These are phyloP conservation scores for Tetraselmis chui DNA, from an alignment of 139 green algal species.

Conservation along the genomic window DNA sequence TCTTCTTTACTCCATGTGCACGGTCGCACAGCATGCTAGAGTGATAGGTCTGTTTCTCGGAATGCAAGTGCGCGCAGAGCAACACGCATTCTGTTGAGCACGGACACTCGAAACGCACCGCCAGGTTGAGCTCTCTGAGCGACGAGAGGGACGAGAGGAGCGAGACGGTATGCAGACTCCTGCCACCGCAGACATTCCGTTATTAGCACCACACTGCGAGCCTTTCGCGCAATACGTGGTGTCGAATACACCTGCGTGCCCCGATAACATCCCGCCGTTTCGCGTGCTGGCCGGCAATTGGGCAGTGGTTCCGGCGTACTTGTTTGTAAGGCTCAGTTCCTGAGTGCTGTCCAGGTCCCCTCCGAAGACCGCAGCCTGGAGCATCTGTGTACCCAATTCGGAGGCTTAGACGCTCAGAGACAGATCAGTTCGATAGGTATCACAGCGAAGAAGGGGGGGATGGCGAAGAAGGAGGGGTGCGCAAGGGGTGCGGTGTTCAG, in stretches of 20 bases:
- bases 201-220: background rate
- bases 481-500: too few relatives aligned
- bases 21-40: too few relatives aligned
- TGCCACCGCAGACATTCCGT: background rate
- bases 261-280: background rate
- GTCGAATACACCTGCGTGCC: background rate
- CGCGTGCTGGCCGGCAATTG: too few relatives aligned
- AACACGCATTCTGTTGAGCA: background rate
- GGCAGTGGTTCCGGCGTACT: background rate
- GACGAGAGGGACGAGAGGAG: background rate
- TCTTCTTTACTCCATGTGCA: too few relatives aligned
- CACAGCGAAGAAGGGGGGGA: too few relatives aligned
- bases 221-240: background rate
- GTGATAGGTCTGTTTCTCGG: too few relatives aligned
- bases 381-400: background rate
- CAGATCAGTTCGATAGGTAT: too few relatives aligned
- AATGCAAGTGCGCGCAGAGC: background rate
- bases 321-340: background rate
- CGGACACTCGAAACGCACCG: background rate
- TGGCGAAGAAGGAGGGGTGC: too few relatives aligned
- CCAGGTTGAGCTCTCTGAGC: background rate
- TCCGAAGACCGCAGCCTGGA: background rate
- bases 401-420: background rate
- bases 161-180: background rate
- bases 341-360: background rate